Conservation (phyloP, 2,329 filamentous ascomycete species). For the Xylaria sp. region DNA sequence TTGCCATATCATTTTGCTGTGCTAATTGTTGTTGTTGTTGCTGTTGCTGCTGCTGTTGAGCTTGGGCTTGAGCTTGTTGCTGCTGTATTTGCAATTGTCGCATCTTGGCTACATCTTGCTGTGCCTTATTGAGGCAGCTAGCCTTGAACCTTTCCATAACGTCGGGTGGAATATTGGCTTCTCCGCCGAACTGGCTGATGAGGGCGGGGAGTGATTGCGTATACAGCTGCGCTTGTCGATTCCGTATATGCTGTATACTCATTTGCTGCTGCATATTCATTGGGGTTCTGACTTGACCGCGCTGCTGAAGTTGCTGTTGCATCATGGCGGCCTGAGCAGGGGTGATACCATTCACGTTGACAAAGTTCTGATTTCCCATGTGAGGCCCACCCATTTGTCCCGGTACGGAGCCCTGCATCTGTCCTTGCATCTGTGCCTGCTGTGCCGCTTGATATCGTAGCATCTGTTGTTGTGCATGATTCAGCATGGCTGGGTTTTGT, state of each 20-base stretch:
- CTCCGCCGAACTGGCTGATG: conserved; percentile 54
- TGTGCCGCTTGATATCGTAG: conserved; percentile 53
- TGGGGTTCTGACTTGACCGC: too few relatives aligned
- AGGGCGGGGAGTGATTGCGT: conserved; percentile 52
- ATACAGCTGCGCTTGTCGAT: conserved; percentile 54
- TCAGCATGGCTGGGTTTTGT: conserved; percentile 53
- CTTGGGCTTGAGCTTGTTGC: conserved; percentile 26
- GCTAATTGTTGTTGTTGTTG: conserved; percentile 55
- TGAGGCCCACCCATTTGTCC: conserved; percentile 54
- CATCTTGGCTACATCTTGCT: conserved; percentile 41
- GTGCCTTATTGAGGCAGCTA: conserved; percentile 55
- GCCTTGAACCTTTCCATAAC: conserved; percentile 58
- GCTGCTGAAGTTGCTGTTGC: conserved; percentile 31
- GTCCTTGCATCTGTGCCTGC: conserved; percentile 44
- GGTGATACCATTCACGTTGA: conserved; percentile 53
- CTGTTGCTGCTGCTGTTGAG: conserved; percentile 28
- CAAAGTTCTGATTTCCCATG: conserved; percentile 57
- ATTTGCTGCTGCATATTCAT: conserved; percentile 29
- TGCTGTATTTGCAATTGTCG: conserved; percentile 32
- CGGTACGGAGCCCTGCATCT: conserved; percentile 48
- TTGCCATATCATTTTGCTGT: conserved; percentile 61
- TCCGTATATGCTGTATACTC: conserved; percentile 47
- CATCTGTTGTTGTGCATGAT: conserved; percentile 51
- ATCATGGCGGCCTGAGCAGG: conserved; percentile 48
- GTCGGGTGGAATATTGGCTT: conserved; percentile 60